Base-by-base conservation (phyloP, 805 yeast genomes). In the Blastobotrys robertii region DNA sequence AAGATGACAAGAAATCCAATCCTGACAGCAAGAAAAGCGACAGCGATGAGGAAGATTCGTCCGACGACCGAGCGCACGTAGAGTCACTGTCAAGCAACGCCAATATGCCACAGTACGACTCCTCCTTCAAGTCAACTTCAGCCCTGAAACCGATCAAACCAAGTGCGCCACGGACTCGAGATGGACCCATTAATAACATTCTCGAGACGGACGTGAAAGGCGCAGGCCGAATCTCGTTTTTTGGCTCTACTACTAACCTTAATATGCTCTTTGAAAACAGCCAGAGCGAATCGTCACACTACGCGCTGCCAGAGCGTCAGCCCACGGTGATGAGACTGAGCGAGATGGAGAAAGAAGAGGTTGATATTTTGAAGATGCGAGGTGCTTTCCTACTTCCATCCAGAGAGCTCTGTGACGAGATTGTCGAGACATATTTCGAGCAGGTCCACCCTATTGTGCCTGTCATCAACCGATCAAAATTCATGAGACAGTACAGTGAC, bases 311-410 rank as follows among this genome's bases (percentile, higher is more conserved):
- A 3, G 44, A 44, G 3, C 52, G 44, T 8, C 42, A 40, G 30
- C 33, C 44, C 10, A 46, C 49, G 3, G 29, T 46, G 39, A 64
- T 45, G 37, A 48, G 58, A 16, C 44, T 56, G 37, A 55, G 55
- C 39, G 58, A 53, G 22, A 48, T 68, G 10, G 82, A 77, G 52
- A 68, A 76, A 2, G 81, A 74, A 19, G 88, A 83, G 50, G 66
- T 81, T 53, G 80, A 79, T 54, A 71, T 79, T 35, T 64, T 84
- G 47, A 72, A 76, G 51, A 53, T 77, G 44, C 66, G 78, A 44
- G 90, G 88, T 4, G 85, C 88, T 5, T 84, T 84, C 53, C 62
- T 74, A 39, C 59, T 84, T 14, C 94, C 94, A 1, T 69, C 73
- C 3, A 61, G 69, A 34, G 76, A 72, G 9, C 64, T 81, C 11